A percentile compares a stretch with the other conserved stretches of the same genome.
Evolutionary conservation across 345 rosid species (phyloP).

Genomic region (Eucalyptus brandiana): DNA sequence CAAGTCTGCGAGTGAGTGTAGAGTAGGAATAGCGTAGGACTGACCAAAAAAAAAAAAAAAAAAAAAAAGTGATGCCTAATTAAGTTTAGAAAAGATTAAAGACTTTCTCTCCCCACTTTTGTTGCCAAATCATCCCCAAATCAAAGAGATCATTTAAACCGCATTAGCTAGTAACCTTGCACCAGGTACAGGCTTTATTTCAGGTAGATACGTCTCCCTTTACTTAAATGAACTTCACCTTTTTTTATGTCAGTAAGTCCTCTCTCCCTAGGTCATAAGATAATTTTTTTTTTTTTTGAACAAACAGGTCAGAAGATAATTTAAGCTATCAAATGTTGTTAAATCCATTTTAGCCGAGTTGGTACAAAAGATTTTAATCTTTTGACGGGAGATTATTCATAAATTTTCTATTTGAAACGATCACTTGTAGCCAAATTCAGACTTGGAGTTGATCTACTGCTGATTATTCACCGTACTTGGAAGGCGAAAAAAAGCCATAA

Average conservation of each 20-base stretch:
- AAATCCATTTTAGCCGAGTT: background rate
- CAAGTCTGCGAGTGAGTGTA: too few relatives aligned
- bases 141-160: background rate
- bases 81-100: background rate
- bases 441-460: background rate
- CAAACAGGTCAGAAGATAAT: too few relatives aligned
- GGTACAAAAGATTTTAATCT: background rate
- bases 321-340: background rate
- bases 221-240: background rate
- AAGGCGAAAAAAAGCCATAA: background rate
- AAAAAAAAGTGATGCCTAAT: too few relatives aligned
- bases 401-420: background rate
- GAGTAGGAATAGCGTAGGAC: too few relatives aligned
- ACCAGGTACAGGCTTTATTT: background rate
- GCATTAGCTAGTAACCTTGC: background rate
- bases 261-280: background rate
- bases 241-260: background rate
- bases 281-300: too few relatives aligned
- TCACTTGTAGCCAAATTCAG: background rate
- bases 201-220: background rate
- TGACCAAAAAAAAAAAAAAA: too few relatives aligned
- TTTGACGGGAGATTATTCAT: background rate
- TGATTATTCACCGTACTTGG: background rate
- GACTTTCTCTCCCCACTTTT: background rate
- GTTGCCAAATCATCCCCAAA: background rate